These are phyloP conservation scores for Ceratocystis colombiana DNA, from an alignment of 2,329 filamentous ascomycete genomes.

Conservation along the genomic window DNA sequence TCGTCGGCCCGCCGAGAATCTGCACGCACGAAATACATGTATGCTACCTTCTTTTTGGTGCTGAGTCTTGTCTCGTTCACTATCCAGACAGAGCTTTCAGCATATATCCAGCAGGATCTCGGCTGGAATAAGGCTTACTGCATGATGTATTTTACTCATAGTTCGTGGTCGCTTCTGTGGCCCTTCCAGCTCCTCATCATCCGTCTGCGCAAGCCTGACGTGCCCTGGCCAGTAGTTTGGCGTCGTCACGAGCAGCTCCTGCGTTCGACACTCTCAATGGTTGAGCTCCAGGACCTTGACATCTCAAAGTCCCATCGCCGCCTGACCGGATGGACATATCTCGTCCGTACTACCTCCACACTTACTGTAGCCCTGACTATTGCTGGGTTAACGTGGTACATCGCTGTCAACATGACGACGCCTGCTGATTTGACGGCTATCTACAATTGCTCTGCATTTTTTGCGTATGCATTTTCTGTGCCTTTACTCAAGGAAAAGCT, in stretches of 20 bases:
- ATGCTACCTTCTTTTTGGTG: conserved; percentile 72
- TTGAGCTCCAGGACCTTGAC: conserved; percentile 66
- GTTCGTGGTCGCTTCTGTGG: conserved; percentile 87
- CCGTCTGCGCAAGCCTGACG: conserved; percentile 64
- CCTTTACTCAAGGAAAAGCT: conserved; percentile 78
- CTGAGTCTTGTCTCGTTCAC: conserved; percentile 81
- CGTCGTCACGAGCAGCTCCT: conserved; percentile 47
- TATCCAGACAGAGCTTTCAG: conserved; percentile 87
- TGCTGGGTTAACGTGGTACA: conserved; percentile 88
- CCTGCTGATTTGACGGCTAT: conserved; percentile 92
- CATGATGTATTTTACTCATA: conserved; percentile 97
- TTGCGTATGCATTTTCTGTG: conserved; percentile 94
- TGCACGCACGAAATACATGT: conserved; percentile 73
- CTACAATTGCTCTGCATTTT: conserved; percentile 98
- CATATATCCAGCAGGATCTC: conserved; percentile 85
- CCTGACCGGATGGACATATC: conserved; percentile 49
- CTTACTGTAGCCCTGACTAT: conserved; percentile 80
- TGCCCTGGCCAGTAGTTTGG: conserved; percentile 82
- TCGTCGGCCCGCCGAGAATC: conserved; percentile 36
- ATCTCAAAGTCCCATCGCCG: conserved; percentile 38
- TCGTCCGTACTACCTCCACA: conserved; percentile 67
- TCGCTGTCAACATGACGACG: conserved; percentile 87
- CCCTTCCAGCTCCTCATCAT: conserved; percentile 71
- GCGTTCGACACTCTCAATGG: conserved; percentile 61
- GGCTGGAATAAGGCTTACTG: conserved; percentile 98